A percentile compares a stretch with the other conserved stretches of the same genome.
These are phyloP conservation scores for Pulveroboletus sp. DNA, from an alignment of 768 basidiomycete genomes.

Conservation along the genomic window DNA sequence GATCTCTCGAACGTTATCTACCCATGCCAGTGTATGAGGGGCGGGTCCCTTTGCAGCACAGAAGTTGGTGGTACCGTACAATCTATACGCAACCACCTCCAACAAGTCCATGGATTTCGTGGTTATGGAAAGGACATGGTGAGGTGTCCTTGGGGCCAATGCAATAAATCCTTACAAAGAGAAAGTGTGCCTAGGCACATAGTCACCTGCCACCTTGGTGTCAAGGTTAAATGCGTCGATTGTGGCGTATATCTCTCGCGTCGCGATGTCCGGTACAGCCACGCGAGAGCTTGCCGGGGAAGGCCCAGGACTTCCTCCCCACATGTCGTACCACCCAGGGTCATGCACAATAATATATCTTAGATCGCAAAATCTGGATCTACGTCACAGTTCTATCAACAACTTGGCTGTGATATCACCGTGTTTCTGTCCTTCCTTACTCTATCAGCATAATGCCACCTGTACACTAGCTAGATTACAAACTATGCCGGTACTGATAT, in stretches of 20 bases:
- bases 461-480: no score
- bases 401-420: no score
- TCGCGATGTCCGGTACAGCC: slow-evolving; percentile 15
- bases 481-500: no score
- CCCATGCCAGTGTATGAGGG: slow-evolving; percentile 3
- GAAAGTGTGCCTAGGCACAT: slow-evolving; percentile 23
- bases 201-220: slow-evolving; percentile 10
- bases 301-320: not conserved
- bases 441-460: no score
- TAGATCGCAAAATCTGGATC: no score
- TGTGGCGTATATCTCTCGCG: slow-evolving; percentile 20
- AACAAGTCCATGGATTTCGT: slow-evolving; percentile 2
- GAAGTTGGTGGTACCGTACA: not conserved
- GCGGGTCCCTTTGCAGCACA: slow-evolving; percentile 2
- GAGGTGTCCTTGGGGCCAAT: slow-evolving; percentile 12
- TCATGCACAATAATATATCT: no score
- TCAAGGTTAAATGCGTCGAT: slow-evolving; percentile 4
- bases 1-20: not conserved
- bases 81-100: slow-evolving; percentile 18
- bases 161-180: slow-evolving; percentile 2
- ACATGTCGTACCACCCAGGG: no score
- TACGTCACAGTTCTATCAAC: no score
- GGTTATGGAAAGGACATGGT: slow-evolving; percentile 1
- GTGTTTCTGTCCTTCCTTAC: no score
- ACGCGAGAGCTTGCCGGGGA: slow-evolving; percentile 11